Percentiles rank a stretch among this genome's conserved stretches.
Conservation (phyloP, 805 yeast species). For the Kurtzmaniella fragi region DNA sequence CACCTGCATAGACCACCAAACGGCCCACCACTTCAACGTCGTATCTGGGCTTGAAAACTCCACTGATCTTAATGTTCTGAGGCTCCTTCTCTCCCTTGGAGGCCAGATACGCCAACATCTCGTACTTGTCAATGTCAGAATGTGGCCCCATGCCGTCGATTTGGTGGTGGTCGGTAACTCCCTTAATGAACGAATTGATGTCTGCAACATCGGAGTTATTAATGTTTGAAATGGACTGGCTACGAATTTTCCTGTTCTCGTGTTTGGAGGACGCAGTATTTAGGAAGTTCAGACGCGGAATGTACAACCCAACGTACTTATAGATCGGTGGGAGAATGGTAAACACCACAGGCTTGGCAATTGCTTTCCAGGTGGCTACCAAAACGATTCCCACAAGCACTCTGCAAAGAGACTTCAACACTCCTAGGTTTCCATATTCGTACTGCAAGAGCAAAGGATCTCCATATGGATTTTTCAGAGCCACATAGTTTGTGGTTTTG, state of each 20-base stretch:
- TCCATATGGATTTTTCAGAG: conserved; percentile 10
- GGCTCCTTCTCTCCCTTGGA: background rate
- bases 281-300: conserved; percentile 34
- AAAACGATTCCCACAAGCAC: conserved; percentile 54
- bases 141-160: conserved; percentile 31
- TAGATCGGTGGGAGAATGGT: conserved; percentile 57
- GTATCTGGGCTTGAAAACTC: conserved; percentile 56
- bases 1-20: conserved; percentile 76
- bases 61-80: conserved; percentile 18
- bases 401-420: conserved; percentile 39
- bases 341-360: conserved; percentile 64
- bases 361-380: conserved; percentile 69
- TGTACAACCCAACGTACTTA: conserved; percentile 31
- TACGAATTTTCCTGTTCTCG: conserved; percentile 29
- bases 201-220: conserved; percentile 20
- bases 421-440: conserved; percentile 37
- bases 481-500: conserved; percentile 26
- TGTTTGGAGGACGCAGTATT: conserved; percentile 33
- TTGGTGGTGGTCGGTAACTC: conserved; percentile 19
- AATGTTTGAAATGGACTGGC: conserved; percentile 37
- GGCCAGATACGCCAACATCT: conserved; percentile 21
- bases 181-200: conserved; percentile 19
- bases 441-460: conserved; percentile 40
- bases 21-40: conserved; percentile 77
- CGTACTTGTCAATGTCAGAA: conserved; percentile 38